Percentiles rank a stretch among this genome's conserved stretches.
Evolutionary conservation across 176 grass and related monocot genomes (phyloP).

Genomic region (Luzula sylvatica): DNA sequence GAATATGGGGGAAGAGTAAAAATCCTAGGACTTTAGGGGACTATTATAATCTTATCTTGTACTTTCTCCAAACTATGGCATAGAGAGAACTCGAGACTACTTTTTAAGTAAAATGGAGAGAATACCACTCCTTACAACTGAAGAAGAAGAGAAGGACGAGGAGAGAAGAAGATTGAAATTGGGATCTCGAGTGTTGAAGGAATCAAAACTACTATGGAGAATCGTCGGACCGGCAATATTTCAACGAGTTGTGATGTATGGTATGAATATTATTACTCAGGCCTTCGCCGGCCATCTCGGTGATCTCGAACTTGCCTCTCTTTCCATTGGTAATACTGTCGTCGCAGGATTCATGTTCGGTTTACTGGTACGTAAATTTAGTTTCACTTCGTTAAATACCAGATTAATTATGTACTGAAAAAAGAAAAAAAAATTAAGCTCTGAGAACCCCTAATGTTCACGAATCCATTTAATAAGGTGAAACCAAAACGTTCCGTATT

Average conservation of each 20-base stretch:
- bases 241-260: slow-evolving; percentile 34
- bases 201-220: slow-evolving; percentile 41
- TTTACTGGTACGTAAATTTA: slow-evolving; percentile 24
- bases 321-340: slow-evolving; percentile 45
- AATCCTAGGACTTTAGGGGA: too few relatives aligned
- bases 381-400: too few relatives aligned
- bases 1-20: too few relatives aligned
- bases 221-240: slow-evolving; percentile 60
- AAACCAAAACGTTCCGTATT: too few relatives aligned
- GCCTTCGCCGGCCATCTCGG: slow-evolving; percentile 54
- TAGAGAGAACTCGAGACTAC: too few relatives aligned
- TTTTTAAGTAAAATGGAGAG: not conserved
- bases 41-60: too few relatives aligned
- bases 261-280: slow-evolving; percentile 39
- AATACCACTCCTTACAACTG: not conserved
- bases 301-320: slow-evolving; percentile 53
- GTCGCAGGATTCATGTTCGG: slow-evolving; percentile 52
- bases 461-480: too few relatives aligned
- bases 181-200: slow-evolving; percentile 30
- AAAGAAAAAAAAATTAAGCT: too few relatives aligned
- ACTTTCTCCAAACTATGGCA: too few relatives aligned
- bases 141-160: not conserved
- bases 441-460: too few relatives aligned
- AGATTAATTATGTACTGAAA: too few relatives aligned
- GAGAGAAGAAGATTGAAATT: not conserved